These are phyloP conservation scores for Thinopyrum elongatum DNA, from an alignment of 176 grass and related monocot species.

Conservation along the genomic window DNA sequence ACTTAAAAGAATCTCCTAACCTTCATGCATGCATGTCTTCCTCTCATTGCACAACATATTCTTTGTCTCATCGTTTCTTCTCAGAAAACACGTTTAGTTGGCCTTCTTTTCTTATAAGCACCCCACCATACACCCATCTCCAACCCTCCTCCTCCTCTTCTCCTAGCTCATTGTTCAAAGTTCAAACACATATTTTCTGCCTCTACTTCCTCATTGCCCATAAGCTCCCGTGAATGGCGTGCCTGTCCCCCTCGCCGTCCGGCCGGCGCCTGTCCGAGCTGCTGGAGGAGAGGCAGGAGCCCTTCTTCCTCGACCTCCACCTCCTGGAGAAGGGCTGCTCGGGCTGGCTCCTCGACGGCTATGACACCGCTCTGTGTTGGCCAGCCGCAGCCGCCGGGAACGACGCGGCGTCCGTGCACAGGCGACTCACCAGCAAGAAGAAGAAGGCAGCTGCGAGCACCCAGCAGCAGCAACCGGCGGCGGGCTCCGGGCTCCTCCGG, in stretches of 20 bases:
- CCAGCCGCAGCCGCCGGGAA: constrained; percentile 22
- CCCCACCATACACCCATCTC: not conserved
- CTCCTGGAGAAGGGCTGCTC: constrained; percentile 81
- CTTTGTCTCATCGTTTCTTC: constrained; percentile 30
- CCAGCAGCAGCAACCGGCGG: not conserved
- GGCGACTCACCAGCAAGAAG: constrained; percentile 38
- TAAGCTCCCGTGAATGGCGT: constrained; percentile 34
- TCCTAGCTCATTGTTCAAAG: not conserved
- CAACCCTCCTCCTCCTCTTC: not conserved
- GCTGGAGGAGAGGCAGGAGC: constrained; percentile 89
- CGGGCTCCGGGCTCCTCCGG: constrained; percentile 21
- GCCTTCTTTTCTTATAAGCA: constrained; percentile 28
- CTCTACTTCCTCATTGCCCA: not conserved
- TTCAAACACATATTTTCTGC: not conserved
- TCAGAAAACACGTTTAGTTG: not conserved
- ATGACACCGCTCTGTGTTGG: constrained; percentile 61
- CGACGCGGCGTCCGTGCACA: constrained; percentile 28
- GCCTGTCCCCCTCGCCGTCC: constrained; percentile 39
- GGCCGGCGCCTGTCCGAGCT: constrained; percentile 72
- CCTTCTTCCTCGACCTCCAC: constrained; percentile 73
- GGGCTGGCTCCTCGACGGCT: constrained; percentile 39
- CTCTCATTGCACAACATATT: not conserved
- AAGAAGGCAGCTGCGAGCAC: not conserved
- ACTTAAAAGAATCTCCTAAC: constrained; percentile 30
- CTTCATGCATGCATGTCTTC: constrained; percentile 28